phyloP scores from a whole-genome alignment of 495 filamentous ascomycete genomes.

The Lasiosphaeria miniovina region DNA sequence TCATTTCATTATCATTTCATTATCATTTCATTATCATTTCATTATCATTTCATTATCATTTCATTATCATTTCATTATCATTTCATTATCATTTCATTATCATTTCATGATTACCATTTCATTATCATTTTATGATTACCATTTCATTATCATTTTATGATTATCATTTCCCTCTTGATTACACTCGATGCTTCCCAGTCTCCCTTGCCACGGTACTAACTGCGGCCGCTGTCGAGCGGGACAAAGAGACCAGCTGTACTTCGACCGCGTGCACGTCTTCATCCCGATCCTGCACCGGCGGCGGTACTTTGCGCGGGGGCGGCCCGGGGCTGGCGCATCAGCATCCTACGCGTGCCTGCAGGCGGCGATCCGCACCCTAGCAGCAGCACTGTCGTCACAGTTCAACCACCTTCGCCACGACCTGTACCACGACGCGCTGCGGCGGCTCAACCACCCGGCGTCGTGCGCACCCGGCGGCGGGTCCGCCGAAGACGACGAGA shows the following conservation, averaged over 20 bases:
- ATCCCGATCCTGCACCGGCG: background rate
- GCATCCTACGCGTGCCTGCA: background rate
- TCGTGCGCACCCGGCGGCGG: background rate
- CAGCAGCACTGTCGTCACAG: background rate
- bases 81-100: too few species aligned
- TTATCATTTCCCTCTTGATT: too few species aligned
- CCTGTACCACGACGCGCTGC: background rate
- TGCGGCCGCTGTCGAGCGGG: background rate
- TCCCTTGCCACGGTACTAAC: background rate
- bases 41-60: too few species aligned
- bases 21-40: too few species aligned
- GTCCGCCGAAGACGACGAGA: background rate
- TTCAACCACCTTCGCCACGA: background rate
- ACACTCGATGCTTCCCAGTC: background rate
- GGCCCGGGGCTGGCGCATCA: background rate
- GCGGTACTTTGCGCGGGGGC: background rate
- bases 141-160: too few species aligned
- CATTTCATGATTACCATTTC: too few species aligned
- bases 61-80: too few species aligned
- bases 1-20: too few species aligned
- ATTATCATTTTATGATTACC: too few species aligned
- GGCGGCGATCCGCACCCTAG: background rate
- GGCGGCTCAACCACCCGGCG: background rate
- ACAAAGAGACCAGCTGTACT: slow-evolving; percentile 5
- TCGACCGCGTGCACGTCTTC: slow-evolving; percentile 1